Evolutionary conservation across 2,329 filamentous ascomycete species (phyloP).

Genomic region (Rhynchosporium agropyri): DNA sequence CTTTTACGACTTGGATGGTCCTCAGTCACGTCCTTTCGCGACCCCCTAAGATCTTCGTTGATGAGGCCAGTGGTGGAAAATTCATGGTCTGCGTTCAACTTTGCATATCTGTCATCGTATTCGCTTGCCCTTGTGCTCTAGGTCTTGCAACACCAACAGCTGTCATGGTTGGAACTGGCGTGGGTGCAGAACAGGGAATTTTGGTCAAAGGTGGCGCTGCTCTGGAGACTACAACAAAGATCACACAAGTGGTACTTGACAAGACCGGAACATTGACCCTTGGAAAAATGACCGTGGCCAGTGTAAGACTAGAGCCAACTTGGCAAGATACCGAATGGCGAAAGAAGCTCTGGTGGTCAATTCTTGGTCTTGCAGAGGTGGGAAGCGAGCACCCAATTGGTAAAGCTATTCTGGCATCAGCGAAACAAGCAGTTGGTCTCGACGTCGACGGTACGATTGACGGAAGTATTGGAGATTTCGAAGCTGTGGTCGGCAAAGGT

Average conservation of each 20-base stretch:
- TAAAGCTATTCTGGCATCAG: slow-evolving; percentile 77
- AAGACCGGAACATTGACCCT: slow-evolving; percentile 95
- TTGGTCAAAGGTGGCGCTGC: slow-evolving; percentile 96
- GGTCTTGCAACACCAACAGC: slow-evolving; percentile 94
- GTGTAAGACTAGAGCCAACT: slow-evolving; percentile 62
- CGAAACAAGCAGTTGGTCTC: slow-evolving; percentile 75
- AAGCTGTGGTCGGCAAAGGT: slow-evolving; percentile 80
- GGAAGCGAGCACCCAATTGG: slow-evolving; percentile 95
- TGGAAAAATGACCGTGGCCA: slow-evolving; percentile 91
- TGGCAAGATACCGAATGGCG: slow-evolving; percentile 73
- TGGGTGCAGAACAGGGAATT: slow-evolving; percentile 93
- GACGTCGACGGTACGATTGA: slow-evolving; percentile 74
- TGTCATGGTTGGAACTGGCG: slow-evolving; percentile 98
- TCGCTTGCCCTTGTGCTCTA: slow-evolving; percentile 96
- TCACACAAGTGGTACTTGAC: slow-evolving; percentile 89
- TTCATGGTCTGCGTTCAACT: slow-evolving; percentile 97
- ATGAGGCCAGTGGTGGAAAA: slow-evolving; percentile 81
- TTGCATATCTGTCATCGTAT: slow-evolving; percentile 97
- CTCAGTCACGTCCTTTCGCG: slow-evolving; percentile 82
- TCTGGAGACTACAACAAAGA: slow-evolving; percentile 84
- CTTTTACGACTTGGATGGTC: slow-evolving; percentile 92
- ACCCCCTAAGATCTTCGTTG: slow-evolving; percentile 86
- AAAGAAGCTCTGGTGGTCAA: slow-evolving; percentile 87
- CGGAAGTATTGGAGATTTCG: slow-evolving; percentile 83
- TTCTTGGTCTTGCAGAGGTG: slow-evolving; percentile 93